Evolutionary conservation across 177 flowering plant genomes (phyloP).

Genomic region (Telopea speciosissima): DNA sequence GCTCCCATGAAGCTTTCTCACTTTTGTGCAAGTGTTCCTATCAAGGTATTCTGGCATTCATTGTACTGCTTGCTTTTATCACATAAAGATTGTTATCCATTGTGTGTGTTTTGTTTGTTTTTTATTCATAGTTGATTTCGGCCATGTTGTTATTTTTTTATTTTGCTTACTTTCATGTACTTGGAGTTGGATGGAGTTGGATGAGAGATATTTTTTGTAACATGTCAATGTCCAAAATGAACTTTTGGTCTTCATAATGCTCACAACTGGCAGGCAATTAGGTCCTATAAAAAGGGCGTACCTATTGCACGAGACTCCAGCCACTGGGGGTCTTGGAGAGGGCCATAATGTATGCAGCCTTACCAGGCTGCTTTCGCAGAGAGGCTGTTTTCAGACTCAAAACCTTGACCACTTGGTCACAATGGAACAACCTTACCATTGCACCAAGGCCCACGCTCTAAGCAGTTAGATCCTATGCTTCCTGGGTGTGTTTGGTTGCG

Average conservation of each 20-base stretch:
- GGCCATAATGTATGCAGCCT: too few relatives aligned
- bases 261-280: background rate
- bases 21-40: slow-evolving; percentile 84
- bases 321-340: too few relatives aligned
- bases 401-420: too few relatives aligned
- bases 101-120: background rate
- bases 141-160: background rate
- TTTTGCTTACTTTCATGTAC: background rate
- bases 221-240: background rate
- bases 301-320: too few relatives aligned
- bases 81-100: background rate
- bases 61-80: background rate
- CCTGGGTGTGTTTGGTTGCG: too few relatives aligned
- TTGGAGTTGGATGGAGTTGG: background rate
- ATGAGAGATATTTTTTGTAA: background rate
- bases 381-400: too few relatives aligned
- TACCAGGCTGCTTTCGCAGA: too few relatives aligned
- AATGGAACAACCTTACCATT: too few relatives aligned
- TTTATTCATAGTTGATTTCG: background rate
- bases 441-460: too few relatives aligned
- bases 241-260: background rate
- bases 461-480: too few relatives aligned
- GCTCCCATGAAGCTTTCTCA: slow-evolving; percentile 52
- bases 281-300: too few relatives aligned
- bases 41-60: slow-evolving; percentile 57